Conservation (phyloP, 768 basidiomycete species). For the Gymnopilus junonius region DNA sequence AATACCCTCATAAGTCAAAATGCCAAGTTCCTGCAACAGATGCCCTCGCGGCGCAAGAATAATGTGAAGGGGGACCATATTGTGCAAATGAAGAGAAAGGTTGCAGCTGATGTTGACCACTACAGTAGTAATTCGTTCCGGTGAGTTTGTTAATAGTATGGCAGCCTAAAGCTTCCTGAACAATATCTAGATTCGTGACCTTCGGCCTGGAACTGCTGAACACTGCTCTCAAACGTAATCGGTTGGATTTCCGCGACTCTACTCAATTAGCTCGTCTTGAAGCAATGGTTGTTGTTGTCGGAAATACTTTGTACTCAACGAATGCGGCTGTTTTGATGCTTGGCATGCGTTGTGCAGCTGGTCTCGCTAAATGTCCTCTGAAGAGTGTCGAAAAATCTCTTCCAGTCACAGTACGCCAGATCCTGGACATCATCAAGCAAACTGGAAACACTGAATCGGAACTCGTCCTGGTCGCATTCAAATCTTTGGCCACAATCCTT, state of each 20-base stretch:
- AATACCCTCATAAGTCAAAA: conserved; percentile 92
- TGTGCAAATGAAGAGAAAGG: conserved; percentile 79
- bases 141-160: conserved; percentile 40
- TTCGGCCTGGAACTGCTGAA: conserved; percentile 93
- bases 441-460: conserved; percentile 90
- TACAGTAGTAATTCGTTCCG: conserved; percentile 89
- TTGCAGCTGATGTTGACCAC: conserved; percentile 59
- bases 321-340: conserved; percentile 74
- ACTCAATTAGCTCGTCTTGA: conserved; percentile 83
- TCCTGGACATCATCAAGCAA: conserved; percentile 80
- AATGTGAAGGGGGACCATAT: conserved; percentile 58
- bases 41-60: conserved; percentile 39
- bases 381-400: conserved; percentile 74
- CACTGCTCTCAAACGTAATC: conserved; percentile 83
- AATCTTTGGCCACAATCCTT: conserved; percentile 84
- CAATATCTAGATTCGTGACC: conserved; percentile 68
- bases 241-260: conserved; percentile 82
- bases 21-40: conserved; percentile 79
- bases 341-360: conserved; percentile 79
- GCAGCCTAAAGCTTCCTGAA: conserved; percentile 2
- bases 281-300: conserved; percentile 83
- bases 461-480: conserved; percentile 85
- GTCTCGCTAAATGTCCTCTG: conserved; percentile 84
- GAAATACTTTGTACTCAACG: conserved; percentile 90
- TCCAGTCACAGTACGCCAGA: conserved; percentile 83